These are phyloP conservation scores for Strigomonas galati DNA, from an alignment of 208 protist species.

Conservation along the genomic window DNA sequence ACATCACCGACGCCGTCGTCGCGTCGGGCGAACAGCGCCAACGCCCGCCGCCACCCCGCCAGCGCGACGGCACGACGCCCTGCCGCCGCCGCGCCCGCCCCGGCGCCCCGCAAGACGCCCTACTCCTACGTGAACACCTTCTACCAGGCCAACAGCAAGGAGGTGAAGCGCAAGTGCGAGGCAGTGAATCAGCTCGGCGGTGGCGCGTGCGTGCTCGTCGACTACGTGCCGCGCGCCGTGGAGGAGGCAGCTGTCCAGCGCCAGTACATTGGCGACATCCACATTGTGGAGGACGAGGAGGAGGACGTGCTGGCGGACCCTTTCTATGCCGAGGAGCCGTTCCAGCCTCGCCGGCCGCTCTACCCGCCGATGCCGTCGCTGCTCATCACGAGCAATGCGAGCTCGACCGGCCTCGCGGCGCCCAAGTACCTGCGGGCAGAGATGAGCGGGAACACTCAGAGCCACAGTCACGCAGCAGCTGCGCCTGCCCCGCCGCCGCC, in stretches of 20 bases:
- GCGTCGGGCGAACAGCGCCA: no score
- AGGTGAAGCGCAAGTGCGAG: neutral
- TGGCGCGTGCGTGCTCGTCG: neutral
- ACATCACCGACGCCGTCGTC: no score
- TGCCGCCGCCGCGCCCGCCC: neutral
- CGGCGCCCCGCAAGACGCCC: neutral
- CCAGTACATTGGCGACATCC: neutral
- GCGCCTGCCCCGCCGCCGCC: no score
- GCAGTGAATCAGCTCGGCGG: neutral
- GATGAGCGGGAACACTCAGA: no score
- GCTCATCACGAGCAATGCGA: no score
- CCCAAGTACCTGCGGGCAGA: no score
- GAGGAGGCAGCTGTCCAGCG: neutral
- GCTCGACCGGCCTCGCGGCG: no score
- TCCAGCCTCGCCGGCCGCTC: no score
- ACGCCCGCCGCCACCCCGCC: neutral
- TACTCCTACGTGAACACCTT: slow-evolving; percentile 50
- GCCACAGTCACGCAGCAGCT: no score
- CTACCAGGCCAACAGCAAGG: slow-evolving; percentile 22
- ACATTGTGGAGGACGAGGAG: neutral
- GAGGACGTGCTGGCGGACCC: slow-evolving; percentile 1
- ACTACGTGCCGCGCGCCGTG: neutral
- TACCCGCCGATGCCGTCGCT: no score
- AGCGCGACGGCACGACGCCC: neutral
- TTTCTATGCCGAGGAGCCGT: neutral